Percentiles rank a stretch among this genome's conserved stretches.
Evolutionary conservation across 495 filamentous ascomycete species (phyloP).

Genomic region (Bombardia bombarda): DNA sequence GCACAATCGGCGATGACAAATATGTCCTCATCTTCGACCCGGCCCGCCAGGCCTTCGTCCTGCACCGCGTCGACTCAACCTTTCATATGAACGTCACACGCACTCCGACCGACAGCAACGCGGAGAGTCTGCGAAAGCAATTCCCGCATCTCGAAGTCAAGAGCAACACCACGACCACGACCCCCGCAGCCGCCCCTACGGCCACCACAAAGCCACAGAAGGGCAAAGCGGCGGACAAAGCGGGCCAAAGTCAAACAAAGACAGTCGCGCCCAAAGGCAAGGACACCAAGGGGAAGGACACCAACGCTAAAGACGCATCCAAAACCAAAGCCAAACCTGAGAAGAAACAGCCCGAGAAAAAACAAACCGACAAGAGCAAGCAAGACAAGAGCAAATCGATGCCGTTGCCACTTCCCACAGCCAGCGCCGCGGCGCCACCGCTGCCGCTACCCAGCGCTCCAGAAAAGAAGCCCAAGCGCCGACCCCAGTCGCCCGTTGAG

Average conservation of each 20-base stretch:
- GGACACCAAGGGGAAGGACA: conserved; percentile 1
- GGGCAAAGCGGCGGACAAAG: conserved; percentile 12
- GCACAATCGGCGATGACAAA: conserved; percentile 39
- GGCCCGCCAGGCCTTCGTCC: conserved; percentile 43
- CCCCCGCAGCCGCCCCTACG: no score
- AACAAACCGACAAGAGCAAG: not conserved
- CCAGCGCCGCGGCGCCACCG: conserved; percentile 1
- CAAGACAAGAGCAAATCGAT: conserved; percentile 12
- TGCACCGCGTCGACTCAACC: conserved; percentile 49
- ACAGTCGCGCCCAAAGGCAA: conserved; percentile 1
- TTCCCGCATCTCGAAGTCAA: conserved; percentile 34
- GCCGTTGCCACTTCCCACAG: conserved; percentile 16
- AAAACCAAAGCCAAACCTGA: conserved; percentile 6
- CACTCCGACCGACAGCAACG: conserved; percentile 31
- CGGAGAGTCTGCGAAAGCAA: conserved; percentile 31
- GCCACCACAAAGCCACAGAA: conserved; percentile 14
- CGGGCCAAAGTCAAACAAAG: conserved; percentile 11
- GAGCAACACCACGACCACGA: conserved; percentile 9
- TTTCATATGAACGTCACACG: conserved; percentile 51
- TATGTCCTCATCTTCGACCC: conserved; percentile 50
- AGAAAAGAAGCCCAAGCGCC: conserved; percentile 16
- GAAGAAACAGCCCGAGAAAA: conserved; percentile 1
- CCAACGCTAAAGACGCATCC: conserved; percentile 2
- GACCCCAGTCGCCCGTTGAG: conserved; percentile 13
- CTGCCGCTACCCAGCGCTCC: conserved; percentile 13